Conservation (phyloP, 2,329 filamentous ascomycete genomes). For the Penicillium sp. region DNA sequence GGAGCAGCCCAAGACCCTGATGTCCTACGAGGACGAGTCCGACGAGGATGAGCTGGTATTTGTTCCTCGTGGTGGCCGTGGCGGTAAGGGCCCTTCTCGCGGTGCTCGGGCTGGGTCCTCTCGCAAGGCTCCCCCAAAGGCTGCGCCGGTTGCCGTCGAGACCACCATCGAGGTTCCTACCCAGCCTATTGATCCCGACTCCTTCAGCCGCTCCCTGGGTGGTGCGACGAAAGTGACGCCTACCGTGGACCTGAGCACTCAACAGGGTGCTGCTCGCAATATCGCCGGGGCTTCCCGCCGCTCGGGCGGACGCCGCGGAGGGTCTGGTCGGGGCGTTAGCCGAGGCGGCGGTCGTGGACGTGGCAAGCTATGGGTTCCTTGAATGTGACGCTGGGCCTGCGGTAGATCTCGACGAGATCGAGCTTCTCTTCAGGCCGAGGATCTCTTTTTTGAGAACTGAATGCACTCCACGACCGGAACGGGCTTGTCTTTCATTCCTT, state of each 20-base stretch:
- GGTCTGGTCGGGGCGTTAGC: slow-evolving; percentile 34
- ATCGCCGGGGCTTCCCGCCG: slow-evolving; percentile 39
- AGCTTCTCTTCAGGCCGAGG: slow-evolving; percentile 16
- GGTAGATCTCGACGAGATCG: slow-evolving; percentile 16
- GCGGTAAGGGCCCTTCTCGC: slow-evolving; percentile 37
- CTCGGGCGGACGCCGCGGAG: slow-evolving; percentile 37
- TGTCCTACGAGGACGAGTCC: slow-evolving; percentile 52
- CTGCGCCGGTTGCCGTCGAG: slow-evolving; percentile 30
- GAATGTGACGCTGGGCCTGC: slow-evolving; percentile 31
- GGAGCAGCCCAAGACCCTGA: slow-evolving; percentile 48
- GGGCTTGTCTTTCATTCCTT: slow-evolving; percentile 24
- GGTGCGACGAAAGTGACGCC: slow-evolving; percentile 28
- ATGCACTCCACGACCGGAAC: slow-evolving; percentile 20
- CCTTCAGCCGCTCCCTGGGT: slow-evolving; percentile 48
- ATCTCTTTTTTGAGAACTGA: slow-evolving; percentile 19
- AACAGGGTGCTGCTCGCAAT: slow-evolving; percentile 38
- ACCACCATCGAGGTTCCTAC: slow-evolving; percentile 47
- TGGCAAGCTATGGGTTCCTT: slow-evolving; percentile 50
- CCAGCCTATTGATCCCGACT: slow-evolving; percentile 51
- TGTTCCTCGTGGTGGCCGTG: slow-evolving; percentile 45
- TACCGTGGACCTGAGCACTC: slow-evolving; percentile 37
- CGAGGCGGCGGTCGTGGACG: slow-evolving; percentile 43
- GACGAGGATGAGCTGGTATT: slow-evolving; percentile 53
- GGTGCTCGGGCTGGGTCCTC: slow-evolving; percentile 31
- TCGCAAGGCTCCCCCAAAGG: slow-evolving; percentile 35